Conservation (phyloP, 768 basidiomycete species). For the Mycena epipterygia region DNA sequence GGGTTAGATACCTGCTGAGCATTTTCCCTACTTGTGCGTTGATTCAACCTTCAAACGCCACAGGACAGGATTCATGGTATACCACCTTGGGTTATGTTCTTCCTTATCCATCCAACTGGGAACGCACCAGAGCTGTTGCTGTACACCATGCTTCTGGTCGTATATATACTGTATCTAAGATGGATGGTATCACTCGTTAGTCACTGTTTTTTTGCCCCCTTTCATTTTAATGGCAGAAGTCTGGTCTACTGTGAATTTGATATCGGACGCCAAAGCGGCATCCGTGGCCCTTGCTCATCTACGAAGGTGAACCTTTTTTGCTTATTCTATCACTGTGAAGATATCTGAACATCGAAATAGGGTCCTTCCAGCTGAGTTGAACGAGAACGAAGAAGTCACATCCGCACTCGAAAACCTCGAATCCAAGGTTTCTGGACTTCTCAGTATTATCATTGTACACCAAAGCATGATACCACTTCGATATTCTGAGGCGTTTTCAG, state of each 20-base stretch:
- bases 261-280: neutral
- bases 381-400: neutral
- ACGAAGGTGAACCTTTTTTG: neutral
- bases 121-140: too few relatives aligned
- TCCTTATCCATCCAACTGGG: too few relatives aligned
- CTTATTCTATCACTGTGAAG: neutral
- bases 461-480: neutral
- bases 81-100: too few relatives aligned
- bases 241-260: constrained; percentile 4
- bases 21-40: too few relatives aligned
- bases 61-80: too few relatives aligned
- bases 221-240: neutral
- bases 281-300: constrained; percentile 6
- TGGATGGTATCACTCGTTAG: neutral
- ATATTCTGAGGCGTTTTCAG: neutral
- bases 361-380: neutral
- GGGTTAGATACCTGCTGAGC: too few relatives aligned
- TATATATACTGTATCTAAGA: neutral
- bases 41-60: too few relatives aligned
- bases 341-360: neutral
- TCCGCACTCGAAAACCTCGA: neutral
- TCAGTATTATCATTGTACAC: neutral
- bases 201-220: neutral
- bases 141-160: too few relatives aligned
- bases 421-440: neutral